Conservation (phyloP, 2,329 filamentous ascomycete genomes). For the Cladosporium sp. region DNA sequence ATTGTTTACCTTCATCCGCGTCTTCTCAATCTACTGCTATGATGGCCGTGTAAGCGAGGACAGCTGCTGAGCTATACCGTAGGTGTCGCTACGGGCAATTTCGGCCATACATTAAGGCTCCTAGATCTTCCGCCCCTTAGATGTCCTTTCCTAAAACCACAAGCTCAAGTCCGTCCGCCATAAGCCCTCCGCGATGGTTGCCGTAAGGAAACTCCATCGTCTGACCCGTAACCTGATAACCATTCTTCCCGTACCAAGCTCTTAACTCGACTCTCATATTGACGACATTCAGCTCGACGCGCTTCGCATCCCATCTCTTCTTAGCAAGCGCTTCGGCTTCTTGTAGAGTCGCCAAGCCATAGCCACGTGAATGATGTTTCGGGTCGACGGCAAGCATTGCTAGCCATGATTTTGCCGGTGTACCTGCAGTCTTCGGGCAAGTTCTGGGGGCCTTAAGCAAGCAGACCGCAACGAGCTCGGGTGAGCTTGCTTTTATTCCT, state of each 20-base stretch:
- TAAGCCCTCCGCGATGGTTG: conserved; percentile 12
- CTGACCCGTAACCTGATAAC: conserved; percentile 19
- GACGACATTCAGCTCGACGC: conserved; percentile 10
- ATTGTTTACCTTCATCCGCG: too few relatives aligned
- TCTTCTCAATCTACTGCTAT: too few relatives aligned
- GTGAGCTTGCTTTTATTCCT: background rate
- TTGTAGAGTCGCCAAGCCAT: background rate
- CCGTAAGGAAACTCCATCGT: conserved; percentile 18
- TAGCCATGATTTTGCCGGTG: background rate
- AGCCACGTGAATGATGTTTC: background rate
- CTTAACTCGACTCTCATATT: conserved; percentile 17
- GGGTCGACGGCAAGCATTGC: background rate
- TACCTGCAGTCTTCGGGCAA: background rate
- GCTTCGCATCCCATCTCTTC: background rate
- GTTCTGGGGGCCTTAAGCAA: background rate
- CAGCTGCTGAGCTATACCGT: background rate
- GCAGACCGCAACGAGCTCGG: background rate
- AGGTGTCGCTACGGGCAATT: too few relatives aligned
- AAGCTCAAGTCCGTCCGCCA: background rate
- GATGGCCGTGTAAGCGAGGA: too few relatives aligned
- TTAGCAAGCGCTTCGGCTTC: background rate
- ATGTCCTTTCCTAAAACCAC: background rate
- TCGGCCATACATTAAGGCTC: background rate
- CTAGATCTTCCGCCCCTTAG: background rate
- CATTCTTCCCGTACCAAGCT: conserved; percentile 20